These are phyloP conservation scores for Boletus coccyginus DNA, from an alignment of 768 basidiomycete genomes.

Conservation along the genomic window DNA sequence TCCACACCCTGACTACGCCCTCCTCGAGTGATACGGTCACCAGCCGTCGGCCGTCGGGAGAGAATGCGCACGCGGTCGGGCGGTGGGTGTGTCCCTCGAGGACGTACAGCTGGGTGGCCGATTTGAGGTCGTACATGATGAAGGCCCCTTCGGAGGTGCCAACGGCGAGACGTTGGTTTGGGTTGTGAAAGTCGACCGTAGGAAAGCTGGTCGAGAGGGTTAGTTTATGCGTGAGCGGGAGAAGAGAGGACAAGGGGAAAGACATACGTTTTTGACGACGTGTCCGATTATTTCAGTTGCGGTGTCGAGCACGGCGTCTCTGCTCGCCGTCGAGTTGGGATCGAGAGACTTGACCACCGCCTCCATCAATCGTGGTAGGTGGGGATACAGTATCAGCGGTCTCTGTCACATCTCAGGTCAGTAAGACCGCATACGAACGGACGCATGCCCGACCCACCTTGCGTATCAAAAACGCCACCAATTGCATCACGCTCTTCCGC, in stretches of 20 bases:
- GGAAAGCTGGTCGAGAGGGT: slow-evolving; percentile 60
- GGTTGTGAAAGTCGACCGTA: slow-evolving; percentile 89
- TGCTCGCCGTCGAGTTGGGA: slow-evolving; percentile 72
- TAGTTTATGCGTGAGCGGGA: not conserved
- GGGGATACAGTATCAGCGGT: slow-evolving; percentile 80
- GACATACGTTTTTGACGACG: slow-evolving; percentile 86
- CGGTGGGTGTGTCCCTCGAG: slow-evolving; percentile 86
- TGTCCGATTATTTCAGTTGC: slow-evolving; percentile 94
- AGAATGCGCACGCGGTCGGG: slow-evolving; percentile 85
- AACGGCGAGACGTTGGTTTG: slow-evolving; percentile 84
- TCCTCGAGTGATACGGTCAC: slow-evolving; percentile 88
- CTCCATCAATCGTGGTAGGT: slow-evolving; percentile 83
- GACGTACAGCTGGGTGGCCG: slow-evolving; percentile 91
- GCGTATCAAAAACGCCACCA: slow-evolving; percentile 89
- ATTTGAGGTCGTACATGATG: slow-evolving; percentile 95
- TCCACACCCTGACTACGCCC: slow-evolving; percentile 87
- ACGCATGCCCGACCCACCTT: slow-evolving; percentile 50
- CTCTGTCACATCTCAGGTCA: slow-evolving; percentile 43
- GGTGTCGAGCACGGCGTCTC: slow-evolving; percentile 84
- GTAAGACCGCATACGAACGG: too few species aligned
- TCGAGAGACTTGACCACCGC: slow-evolving; percentile 96
- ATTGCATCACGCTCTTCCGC: slow-evolving; percentile 85
- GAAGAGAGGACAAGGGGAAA: not conserved
- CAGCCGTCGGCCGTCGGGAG: slow-evolving; percentile 87
- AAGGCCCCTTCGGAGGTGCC: slow-evolving; percentile 94